Base-by-base conservation (phyloP, 768 basidiomycete genomes). In the Lyophyllum atratum region DNA sequence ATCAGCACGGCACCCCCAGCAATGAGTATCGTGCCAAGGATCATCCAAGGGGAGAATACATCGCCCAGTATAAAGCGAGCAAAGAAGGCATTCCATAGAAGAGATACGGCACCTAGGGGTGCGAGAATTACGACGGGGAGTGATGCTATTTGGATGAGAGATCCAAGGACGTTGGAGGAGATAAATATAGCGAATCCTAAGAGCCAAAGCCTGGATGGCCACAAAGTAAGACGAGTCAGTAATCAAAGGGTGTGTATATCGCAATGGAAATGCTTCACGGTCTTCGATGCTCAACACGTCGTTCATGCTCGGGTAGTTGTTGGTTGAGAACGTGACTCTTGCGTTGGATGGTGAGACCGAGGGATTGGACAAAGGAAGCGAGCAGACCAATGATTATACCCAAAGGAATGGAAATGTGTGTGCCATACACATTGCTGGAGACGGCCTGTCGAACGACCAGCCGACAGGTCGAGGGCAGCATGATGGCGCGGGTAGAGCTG, bases 81-180 rank as follows among this genome's bases (percentile, higher is more conserved):
- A 67, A 96, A 95, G 65, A 96, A 84, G 4, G 94, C 94, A 69
- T 98, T 98, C 91, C 91, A 96, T 26, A 98, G 82, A 26, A 98
- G 82, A 2, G 91, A 93, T 28, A 95, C 90, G 0, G 94, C 95
- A 11, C 95, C 95, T 4, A 98, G 81, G 0, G 95, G 95, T 0
- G 94, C 95, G 50, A 98, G 88, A 55, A 98, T 92, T 58, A 96
- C 94, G 61, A 98, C 92, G 2, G 95, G 94, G 12, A 98, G 84
- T 2, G 93, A 91, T 9, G 93, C 93, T 40, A 98, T 93, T 75
- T 96, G 95, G 62, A 96, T 90, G 34, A 95, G 73, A 1, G 93
- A 94, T 7, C 93, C 92, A 48, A 95, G 74, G 56, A 95, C 74
- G 72, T 97, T 97, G 49, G 93, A 93, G 28, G 87, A 85, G 56